A percentile compares a stretch with the other conserved stretches of the same genome.
phyloP scores from a whole-genome alignment of 1,284 basidiomycete species.

The Taiwanofungus camphoratus region DNA sequence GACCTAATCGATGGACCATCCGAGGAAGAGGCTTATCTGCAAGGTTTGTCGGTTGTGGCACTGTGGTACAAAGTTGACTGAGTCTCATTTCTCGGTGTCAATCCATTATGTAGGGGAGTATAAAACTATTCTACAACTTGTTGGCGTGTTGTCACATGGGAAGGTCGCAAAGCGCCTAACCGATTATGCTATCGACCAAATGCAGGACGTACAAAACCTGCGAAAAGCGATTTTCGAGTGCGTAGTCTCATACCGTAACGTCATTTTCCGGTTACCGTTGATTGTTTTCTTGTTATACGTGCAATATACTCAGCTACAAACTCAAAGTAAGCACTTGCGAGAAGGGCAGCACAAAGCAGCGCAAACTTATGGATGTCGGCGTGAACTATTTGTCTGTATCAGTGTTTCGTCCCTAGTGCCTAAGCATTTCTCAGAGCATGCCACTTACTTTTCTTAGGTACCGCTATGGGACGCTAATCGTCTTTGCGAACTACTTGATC shows the following conservation, averaged over 20 bases:
- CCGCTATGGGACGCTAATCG: constrained; percentile 90
- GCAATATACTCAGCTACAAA: constrained; percentile 65
- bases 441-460: constrained; percentile 36
- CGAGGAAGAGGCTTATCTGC: constrained; percentile 82
- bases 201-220: constrained; percentile 93
- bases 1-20: constrained; percentile 73
- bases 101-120: constrained; percentile 72
- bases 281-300: constrained; percentile 1
- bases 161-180: constrained; percentile 92
- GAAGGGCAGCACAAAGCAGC: constrained; percentile 72
- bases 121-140: constrained; percentile 93
- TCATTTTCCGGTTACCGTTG: neutral
- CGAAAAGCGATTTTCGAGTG: constrained; percentile 91
- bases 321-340: constrained; percentile 82
- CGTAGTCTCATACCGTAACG: constrained; percentile 20
- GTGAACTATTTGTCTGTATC: constrained; percentile 77
- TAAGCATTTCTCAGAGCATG: constrained; percentile 13
- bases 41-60: constrained; percentile 46
- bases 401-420: constrained; percentile 4
- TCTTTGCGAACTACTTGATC: constrained; percentile 93
- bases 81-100: neutral
- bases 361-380: constrained; percentile 66
- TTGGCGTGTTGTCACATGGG: constrained; percentile 83
- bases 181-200: constrained; percentile 83
- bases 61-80: constrained; percentile 3